Evolutionary conservation across 805 yeast genomes (phyloP).

Genomic region (Saturnispora sanitii): DNA sequence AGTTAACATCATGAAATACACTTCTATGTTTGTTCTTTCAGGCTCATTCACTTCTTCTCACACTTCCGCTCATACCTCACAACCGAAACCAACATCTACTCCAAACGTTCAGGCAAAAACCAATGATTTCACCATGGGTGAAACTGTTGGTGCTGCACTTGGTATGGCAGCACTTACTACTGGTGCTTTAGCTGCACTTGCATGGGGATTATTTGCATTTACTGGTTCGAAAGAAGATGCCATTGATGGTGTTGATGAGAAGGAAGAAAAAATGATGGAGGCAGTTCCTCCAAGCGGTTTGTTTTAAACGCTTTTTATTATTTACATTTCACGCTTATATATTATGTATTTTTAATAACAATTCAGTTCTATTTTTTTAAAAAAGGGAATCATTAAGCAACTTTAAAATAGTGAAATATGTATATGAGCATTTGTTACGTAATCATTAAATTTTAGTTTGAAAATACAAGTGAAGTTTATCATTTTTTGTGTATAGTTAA

Average conservation of each 20-base stretch:
- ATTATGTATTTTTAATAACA: neutral
- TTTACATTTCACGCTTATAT: neutral
- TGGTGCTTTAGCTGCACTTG: constrained; percentile 28
- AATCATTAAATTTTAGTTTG: too few relatives aligned
- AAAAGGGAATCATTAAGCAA: too few relatives aligned
- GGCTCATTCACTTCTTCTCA: constrained; percentile 21
- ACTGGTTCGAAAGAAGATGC: constrained; percentile 27
- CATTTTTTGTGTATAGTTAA: too few relatives aligned
- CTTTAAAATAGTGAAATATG: neutral
- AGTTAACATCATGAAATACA: constrained; percentile 28
- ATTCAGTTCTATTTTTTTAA: neutral
- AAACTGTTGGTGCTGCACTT: constrained; percentile 56
- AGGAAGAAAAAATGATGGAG: constrained; percentile 50
- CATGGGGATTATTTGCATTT: constrained; percentile 31
- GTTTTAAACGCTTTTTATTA: neutral
- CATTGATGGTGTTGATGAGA: constrained; percentile 36
- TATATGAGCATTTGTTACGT: neutral
- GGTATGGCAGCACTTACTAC: constrained; percentile 55
- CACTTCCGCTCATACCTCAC: constrained; percentile 10
- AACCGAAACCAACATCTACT: constrained; percentile 8
- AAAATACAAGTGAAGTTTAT: too few relatives aligned
- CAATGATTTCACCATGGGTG: constrained; percentile 39
- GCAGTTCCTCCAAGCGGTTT: constrained; percentile 42
- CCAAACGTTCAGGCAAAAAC: neutral
- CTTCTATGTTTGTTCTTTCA: constrained; percentile 27